Evolutionary conservation across 2,329 filamentous ascomycete genomes (phyloP).

Genomic region (Aspergillus bombycis): DNA sequence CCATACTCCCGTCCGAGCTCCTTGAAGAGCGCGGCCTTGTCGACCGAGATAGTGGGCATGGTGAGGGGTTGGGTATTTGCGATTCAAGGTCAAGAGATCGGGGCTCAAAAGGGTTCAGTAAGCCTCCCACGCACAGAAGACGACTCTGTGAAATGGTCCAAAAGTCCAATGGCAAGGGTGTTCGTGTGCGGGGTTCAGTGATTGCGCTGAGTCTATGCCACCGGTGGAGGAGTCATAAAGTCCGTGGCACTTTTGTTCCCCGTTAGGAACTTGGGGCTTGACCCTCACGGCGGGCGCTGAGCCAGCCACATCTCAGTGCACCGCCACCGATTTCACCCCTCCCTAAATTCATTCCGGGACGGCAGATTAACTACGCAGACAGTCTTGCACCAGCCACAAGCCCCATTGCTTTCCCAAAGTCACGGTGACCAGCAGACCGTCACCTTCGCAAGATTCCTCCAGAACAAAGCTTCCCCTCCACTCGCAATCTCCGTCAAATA

Average conservation of each 20-base stretch:
- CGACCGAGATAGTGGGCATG: constrained; percentile 96
- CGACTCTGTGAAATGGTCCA: background rate
- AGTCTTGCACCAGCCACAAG: constrained; percentile 32
- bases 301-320: constrained; percentile 30
- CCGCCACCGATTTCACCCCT: constrained; percentile 37
- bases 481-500: constrained; percentile 10
- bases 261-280: constrained; percentile 23
- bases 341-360: constrained; percentile 1
- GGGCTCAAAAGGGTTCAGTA: constrained; percentile 4
- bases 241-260: constrained; percentile 19
- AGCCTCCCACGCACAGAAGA: constrained; percentile 10
- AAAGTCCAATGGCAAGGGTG: background rate
- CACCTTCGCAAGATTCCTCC: constrained; percentile 22
- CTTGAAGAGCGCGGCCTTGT: constrained; percentile 95
- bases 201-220: background rate
- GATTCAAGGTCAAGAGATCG: constrained; percentile 17
- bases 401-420: background rate
- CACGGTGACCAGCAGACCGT: constrained; percentile 14
- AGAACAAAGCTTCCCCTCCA: constrained; percentile 8
- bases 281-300: constrained; percentile 16
- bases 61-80: constrained; percentile 42
- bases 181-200: constrained; percentile 1
- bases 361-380: background rate
- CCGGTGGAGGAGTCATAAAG: constrained; percentile 4
- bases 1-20: constrained; percentile 83